phyloP scores from a whole-genome alignment of 768 basidiomycete species.

The Termitomyces bulborhizus region DNA sequence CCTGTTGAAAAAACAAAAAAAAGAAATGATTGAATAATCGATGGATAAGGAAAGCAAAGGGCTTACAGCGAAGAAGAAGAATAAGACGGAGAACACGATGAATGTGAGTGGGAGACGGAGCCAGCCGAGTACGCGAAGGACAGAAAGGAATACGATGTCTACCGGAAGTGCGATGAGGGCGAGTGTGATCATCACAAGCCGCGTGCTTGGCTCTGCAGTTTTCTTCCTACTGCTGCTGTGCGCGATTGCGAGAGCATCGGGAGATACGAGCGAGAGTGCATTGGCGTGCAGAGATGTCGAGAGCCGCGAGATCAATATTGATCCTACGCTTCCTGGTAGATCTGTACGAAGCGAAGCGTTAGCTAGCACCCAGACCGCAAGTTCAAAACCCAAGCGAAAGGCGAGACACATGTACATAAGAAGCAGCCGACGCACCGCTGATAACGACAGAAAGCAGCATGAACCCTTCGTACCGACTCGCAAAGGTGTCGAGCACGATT shows the following conservation, averaged over 20 bases:
- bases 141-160: slow-evolving; percentile 63
- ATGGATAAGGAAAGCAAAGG: not conserved
- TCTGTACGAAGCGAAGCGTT: slow-evolving; percentile 36
- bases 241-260: slow-evolving; percentile 14
- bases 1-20: slow-evolving; percentile 31
- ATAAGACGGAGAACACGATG: slow-evolving; percentile 54
- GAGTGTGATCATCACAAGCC: slow-evolving; percentile 62
- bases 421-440: slow-evolving; percentile 48
- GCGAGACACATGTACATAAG: too few relatives aligned
- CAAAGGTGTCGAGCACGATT: slow-evolving; percentile 86
- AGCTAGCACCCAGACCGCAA: too few relatives aligned
- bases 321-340: slow-evolving; percentile 83
- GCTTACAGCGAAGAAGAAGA: slow-evolving; percentile 77
- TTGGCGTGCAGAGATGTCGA: slow-evolving; percentile 83
- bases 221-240: not conserved
- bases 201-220: slow-evolving; percentile 33
- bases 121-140: slow-evolving; percentile 72
- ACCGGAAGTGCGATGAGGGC: slow-evolving; percentile 75
- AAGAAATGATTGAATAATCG: not conserved
- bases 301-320: slow-evolving; percentile 85
- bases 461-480: slow-evolving; percentile 82
- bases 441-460: slow-evolving; percentile 85
- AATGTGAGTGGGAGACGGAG: slow-evolving; percentile 66
- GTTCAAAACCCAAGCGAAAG: too few relatives aligned
- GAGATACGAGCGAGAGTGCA: slow-evolving; percentile 27